Base-by-base conservation (phyloP, 352 stramenopile genomes). In the Phytopythium vexans region DNA sequence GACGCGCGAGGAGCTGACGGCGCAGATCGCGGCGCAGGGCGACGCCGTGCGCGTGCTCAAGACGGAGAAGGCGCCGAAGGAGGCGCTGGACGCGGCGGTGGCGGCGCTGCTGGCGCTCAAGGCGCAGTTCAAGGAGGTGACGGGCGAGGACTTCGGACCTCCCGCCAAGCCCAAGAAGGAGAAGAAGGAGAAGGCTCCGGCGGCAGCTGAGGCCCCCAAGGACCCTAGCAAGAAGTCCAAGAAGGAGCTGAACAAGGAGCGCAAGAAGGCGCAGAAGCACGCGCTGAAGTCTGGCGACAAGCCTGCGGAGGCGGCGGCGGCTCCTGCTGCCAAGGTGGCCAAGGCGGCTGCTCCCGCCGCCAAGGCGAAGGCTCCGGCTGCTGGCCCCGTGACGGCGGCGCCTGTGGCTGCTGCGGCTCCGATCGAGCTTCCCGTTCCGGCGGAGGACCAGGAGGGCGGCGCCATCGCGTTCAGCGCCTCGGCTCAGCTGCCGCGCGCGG, bases 231-330 rank as follows among this genome's bases (percentile, higher is more conserved):
- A 89, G 51, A 91, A 89, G 61, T 88, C 74, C 57, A 94, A 94
- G 72, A 94, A 94, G 71, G 78, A 94, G 65, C 70, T 94, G 11
- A 94, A 92, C 70, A 94, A 94, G 68, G 83, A 94, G 68, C 75
- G 74, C 54, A 94, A 94, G 77, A 94, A 94, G 62, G 81, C 77
- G 12, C 71, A 86, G 47, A 94, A 94, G 59, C 63, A 72, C 6
- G 74, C 78, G n/a, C 37, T 85, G 38, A 93, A 93, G 74, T 54
- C 62, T 41, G 74, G 74, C 35, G 73, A 64, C 8, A 53, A 44
- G 3, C 58, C 49, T 2, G 9, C 41, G 8, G 55, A 36, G 10
- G 31, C 52, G 47, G 33, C 56, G 16, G 57, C 54, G 1, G 14
- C 49, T 0, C 52, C 58, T 3, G 45, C 60, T 6, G 59, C 45